Conservation (phyloP, 1,139 yeast genomes). For the Yamadazyma kanchanaburiensis region DNA sequence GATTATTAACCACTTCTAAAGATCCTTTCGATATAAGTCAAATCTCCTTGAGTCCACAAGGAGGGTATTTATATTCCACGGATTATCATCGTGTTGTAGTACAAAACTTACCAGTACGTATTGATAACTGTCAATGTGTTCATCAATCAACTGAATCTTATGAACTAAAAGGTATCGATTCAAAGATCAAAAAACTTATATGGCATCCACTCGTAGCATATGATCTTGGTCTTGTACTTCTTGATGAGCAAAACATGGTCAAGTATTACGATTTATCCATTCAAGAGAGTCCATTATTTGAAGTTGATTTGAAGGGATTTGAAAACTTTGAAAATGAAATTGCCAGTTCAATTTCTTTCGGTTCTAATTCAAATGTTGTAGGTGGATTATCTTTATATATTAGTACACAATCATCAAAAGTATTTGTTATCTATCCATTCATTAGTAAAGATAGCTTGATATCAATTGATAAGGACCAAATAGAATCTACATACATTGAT, state of each 20-base stretch:
- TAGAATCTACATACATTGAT: conserved; percentile 1
- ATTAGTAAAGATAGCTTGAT: conserved; percentile 9
- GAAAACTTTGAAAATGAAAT: conserved; percentile 13
- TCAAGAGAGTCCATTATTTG: conserved; percentile 23
- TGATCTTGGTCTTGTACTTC: conserved; percentile 28
- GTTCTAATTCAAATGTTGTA: conserved; percentile 23
- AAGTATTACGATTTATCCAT: conserved; percentile 27
- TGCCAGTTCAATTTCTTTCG: conserved; percentile 34
- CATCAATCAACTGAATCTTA: conserved; percentile 14
- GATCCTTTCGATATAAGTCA: conserved; percentile 18
- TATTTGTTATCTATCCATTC: conserved; percentile 36
- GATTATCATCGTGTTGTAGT: conserved; percentile 26
- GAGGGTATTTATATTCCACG: conserved; percentile 30
- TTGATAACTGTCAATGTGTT: conserved; percentile 8
- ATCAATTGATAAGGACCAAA: no score
- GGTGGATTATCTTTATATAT: conserved; percentile 38
- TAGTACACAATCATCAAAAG: conserved; percentile 19
- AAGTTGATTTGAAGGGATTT: conserved; percentile 16
- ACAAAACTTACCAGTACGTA: conserved; percentile 20
- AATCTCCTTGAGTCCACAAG: conserved; percentile 26
- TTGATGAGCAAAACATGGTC: conserved; percentile 22
- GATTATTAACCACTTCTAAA: conserved; percentile 9
- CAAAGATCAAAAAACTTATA: conserved; percentile 21
- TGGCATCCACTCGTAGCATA: conserved; percentile 33
- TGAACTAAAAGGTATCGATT: conserved; percentile 15